Conservation (phyloP, 805 yeast species). For the Teunomyces tritomae region DNA sequence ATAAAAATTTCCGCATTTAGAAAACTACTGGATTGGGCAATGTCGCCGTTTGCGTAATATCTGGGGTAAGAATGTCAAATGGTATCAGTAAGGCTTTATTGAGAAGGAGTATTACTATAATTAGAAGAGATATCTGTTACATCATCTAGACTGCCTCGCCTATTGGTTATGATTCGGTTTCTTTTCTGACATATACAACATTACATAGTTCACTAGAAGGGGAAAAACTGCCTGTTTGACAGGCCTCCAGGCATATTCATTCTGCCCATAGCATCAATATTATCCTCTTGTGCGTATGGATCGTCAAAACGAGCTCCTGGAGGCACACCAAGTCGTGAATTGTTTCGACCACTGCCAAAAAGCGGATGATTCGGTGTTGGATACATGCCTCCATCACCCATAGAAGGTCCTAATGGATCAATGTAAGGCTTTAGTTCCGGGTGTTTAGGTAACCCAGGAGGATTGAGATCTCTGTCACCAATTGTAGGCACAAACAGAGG, state of each 20-base stretch:
- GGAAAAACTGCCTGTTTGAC: background rate
- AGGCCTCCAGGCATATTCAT: slow-evolving; percentile 20
- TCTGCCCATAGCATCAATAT: slow-evolving; percentile 41
- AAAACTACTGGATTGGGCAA: background rate
- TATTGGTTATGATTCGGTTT: background rate
- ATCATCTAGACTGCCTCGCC: background rate
- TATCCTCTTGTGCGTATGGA: slow-evolving; percentile 44
- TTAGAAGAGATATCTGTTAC: background rate
- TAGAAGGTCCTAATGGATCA: slow-evolving; percentile 36
- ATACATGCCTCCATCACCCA: slow-evolving; percentile 51
- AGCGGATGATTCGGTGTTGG: slow-evolving; percentile 53
- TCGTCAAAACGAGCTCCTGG: slow-evolving; percentile 54
- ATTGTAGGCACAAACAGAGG: slow-evolving; percentile 25
- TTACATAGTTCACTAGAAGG: background rate
- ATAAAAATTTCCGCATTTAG: slow-evolving; percentile 1
- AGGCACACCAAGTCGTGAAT: slow-evolving; percentile 30
- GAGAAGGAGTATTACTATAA: background rate
- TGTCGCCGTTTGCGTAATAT: background rate
- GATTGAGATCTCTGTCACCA: slow-evolving; percentile 53
- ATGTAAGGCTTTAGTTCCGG: slow-evolving; percentile 44
- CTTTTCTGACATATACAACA: background rate
- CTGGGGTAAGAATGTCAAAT: slow-evolving; percentile 2
- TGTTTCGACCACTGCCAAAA: slow-evolving; percentile 33
- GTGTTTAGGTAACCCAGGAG: slow-evolving; percentile 38
- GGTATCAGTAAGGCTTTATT: background rate